Evolutionary conservation across 164 flowering plant species (phyloP).

Genomic region (Vitis rupestris): DNA sequence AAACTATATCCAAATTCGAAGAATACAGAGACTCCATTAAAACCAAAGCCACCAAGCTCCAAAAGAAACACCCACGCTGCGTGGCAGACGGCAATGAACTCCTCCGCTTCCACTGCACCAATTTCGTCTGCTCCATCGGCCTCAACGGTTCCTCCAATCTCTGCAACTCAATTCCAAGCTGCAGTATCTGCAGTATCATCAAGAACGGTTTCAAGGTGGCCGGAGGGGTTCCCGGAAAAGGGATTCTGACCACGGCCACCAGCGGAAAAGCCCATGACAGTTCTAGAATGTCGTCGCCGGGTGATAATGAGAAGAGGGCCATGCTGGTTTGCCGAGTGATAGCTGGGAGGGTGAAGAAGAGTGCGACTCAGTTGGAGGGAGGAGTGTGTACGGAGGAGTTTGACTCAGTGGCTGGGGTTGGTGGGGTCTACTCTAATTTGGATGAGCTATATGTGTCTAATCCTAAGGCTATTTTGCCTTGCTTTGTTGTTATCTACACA

Average conservation of each 20-base stretch:
- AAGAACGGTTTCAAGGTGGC: conserved; percentile 66
- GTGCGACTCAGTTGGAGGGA: conserved; percentile 20
- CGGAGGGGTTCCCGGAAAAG: conserved; percentile 27
- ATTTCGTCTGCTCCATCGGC: conserved; percentile 72
- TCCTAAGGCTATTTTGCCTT: conserved; percentile 83
- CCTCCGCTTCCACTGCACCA: conserved; percentile 81
- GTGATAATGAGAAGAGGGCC: conserved; percentile 56
- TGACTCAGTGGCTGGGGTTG: conserved; percentile 71
- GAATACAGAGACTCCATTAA: conserved; percentile 80
- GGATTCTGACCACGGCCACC: conserved; percentile 74
- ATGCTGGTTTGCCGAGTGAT: conserved; percentile 96
- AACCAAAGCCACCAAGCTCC: conserved; percentile 58
- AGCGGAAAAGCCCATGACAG: conserved; percentile 87
- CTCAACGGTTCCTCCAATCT: conserved; percentile 69
- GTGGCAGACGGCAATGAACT: conserved; percentile 94
- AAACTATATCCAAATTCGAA: conserved; percentile 71
- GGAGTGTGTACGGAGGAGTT: conserved; percentile 46
- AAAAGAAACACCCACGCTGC: conserved; percentile 81
- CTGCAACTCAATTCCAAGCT: conserved; percentile 61
- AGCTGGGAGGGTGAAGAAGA: conserved; percentile 85
- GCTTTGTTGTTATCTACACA: conserved; percentile 89
- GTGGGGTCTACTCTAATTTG: conserved; percentile 65
- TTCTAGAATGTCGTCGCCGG: conserved; percentile 25
- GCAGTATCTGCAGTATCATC: conserved; percentile 68
- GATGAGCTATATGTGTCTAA: conserved; percentile 86